A percentile compares a stretch with the other conserved stretches of the same genome.
These are phyloP conservation scores for Pleurotus sapidus DNA, from an alignment of 768 basidiomycete genomes.

Conservation along the genomic window DNA sequence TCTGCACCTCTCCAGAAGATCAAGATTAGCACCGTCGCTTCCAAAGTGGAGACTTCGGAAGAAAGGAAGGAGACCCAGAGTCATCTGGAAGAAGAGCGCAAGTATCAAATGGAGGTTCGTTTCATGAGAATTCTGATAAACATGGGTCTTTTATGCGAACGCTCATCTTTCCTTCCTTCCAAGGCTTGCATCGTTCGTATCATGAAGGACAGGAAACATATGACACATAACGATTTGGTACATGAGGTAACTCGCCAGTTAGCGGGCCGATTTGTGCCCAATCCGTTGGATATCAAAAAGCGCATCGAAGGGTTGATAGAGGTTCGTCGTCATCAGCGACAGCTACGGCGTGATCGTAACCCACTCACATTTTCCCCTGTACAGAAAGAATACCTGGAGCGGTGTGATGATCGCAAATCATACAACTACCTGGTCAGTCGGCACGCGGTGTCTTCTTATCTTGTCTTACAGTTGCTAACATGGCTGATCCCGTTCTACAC, in stretches of 20 bases:
- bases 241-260: slow-evolving; percentile 90
- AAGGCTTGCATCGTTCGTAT: slow-evolving; percentile 97
- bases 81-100: slow-evolving; percentile 89
- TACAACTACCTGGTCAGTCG: slow-evolving; percentile 71
- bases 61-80: slow-evolving; percentile 90
- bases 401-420: slow-evolving; percentile 83
- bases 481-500: background rate
- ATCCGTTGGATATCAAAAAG: slow-evolving; percentile 87
- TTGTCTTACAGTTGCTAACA: background rate
- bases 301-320: slow-evolving; percentile 93
- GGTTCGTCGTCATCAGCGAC: slow-evolving; percentile 38
- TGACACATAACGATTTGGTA: slow-evolving; percentile 85
- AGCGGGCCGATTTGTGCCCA: slow-evolving; percentile 80
- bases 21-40: slow-evolving; percentile 88
- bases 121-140: background rate
- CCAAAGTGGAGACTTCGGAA: slow-evolving; percentile 81
- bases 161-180: background rate
- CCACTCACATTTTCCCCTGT: too few relatives aligned
- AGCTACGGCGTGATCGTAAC: background rate
- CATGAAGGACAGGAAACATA: slow-evolving; percentile 93
- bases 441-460: background rate
- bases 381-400: slow-evolving; percentile 94
- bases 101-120: slow-evolving; percentile 84
- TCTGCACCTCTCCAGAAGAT: slow-evolving; percentile 81
- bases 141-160: background rate